These are phyloP conservation scores for Heterobasidion parviporum DNA, from an alignment of 1,284 basidiomycete species.

Conservation along the genomic window DNA sequence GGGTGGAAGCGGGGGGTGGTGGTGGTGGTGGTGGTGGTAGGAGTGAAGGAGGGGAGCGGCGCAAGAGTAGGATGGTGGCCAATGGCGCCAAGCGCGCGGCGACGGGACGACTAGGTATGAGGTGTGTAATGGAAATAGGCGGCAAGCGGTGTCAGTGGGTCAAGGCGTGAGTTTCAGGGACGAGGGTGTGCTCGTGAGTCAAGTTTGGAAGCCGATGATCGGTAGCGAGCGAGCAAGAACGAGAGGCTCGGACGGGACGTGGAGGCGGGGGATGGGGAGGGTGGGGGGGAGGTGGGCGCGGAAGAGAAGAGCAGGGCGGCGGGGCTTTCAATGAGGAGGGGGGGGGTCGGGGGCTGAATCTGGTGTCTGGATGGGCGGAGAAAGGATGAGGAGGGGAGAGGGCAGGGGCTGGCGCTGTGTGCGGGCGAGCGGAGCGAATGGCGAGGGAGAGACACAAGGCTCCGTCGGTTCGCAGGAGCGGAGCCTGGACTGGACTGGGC, in stretches of 20 bases:
- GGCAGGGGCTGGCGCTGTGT: not conserved
- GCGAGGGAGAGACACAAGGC: too few relatives aligned
- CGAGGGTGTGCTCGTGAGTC: not conserved
- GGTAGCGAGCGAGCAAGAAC: not conserved
- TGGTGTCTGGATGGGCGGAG: not conserved
- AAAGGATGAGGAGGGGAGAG: not conserved
- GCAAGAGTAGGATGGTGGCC: not conserved
- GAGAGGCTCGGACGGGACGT: not conserved
- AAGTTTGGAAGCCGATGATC: not conserved
- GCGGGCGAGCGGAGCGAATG: too few relatives aligned
- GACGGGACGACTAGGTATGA: not conserved
- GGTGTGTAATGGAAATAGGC: not conserved
- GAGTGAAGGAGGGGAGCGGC: conserved; percentile 1
- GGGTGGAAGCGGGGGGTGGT: conserved; percentile 4
- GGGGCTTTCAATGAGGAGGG: not conserved
- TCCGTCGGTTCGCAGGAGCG: too few relatives aligned
- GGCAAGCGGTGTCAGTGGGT: not conserved
- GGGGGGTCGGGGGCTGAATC: not conserved
- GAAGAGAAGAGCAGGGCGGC: not conserved
- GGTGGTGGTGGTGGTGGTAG: not conserved
- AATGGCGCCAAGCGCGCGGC: not conserved
- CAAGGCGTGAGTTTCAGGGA: not conserved
- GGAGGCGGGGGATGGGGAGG: not conserved
- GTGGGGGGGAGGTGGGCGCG: not conserved
- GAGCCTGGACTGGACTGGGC: not conserved